phyloP scores from a whole-genome alignment of 495 filamentous ascomycete genomes.

The Penicillium macrosclerotiorum region DNA sequence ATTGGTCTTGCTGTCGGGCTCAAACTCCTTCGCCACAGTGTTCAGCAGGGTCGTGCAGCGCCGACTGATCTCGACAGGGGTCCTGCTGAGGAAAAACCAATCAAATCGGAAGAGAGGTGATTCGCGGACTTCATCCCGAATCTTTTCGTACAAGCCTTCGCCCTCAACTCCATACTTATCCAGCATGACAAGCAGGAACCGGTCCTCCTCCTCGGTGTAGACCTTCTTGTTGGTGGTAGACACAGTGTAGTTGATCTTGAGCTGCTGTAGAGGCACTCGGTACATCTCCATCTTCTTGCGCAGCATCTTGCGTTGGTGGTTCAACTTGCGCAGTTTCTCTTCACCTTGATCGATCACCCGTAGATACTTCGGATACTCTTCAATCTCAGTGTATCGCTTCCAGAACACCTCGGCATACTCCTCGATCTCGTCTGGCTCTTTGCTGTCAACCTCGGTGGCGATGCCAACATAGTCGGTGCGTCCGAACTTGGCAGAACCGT shows the following conservation, averaged over 20 bases:
- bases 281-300: slow-evolving; percentile 94
- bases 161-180: slow-evolving; percentile 87
- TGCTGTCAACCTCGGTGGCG: slow-evolving; percentile 87
- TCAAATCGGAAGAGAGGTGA: slow-evolving; percentile 96
- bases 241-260: slow-evolving; percentile 98
- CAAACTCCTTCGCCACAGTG: slow-evolving; percentile 91
- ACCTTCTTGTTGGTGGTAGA: slow-evolving; percentile 99
- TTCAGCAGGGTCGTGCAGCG: slow-evolving; percentile 92
- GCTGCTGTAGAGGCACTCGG: slow-evolving; percentile 91
- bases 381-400: slow-evolving; percentile 84
- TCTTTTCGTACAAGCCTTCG: slow-evolving; percentile 78
- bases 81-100: slow-evolving; percentile 97
- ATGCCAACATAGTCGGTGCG: slow-evolving; percentile 80
- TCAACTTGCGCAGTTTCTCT: slow-evolving; percentile 79
- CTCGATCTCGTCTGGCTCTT: slow-evolving; percentile 78
- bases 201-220: slow-evolving; percentile 97
- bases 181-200: slow-evolving; percentile 90
- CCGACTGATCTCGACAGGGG: slow-evolving; percentile 86
- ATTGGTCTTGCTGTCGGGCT: slow-evolving; percentile 70
- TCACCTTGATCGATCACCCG: slow-evolving; percentile 88
- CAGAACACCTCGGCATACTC: slow-evolving; percentile 94
- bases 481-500: slow-evolving; percentile 89
- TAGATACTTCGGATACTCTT: slow-evolving; percentile 83
- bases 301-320: slow-evolving; percentile 91
- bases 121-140: slow-evolving; percentile 90